A percentile compares a stretch with the other conserved stretches of the same genome.
phyloP scores from a whole-genome alignment of 768 basidiomycete genomes.

The Suillus subluteus region DNA sequence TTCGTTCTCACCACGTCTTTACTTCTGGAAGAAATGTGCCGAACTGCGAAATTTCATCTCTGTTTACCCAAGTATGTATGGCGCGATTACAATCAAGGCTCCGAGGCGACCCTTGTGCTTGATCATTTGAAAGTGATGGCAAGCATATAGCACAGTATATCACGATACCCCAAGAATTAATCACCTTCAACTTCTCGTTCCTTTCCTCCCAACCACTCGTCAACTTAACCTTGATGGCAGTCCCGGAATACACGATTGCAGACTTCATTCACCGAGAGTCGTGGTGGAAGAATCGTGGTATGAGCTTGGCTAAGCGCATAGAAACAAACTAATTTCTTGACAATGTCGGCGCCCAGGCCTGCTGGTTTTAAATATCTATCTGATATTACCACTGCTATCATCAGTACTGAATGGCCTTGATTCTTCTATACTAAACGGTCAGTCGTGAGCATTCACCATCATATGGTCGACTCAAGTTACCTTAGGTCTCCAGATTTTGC shows the following conservation, averaged over 20 bases:
- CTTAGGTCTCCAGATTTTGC: slow-evolving; percentile 67
- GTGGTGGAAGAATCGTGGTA: slow-evolving; percentile 68
- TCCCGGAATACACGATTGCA: slow-evolving; percentile 56
- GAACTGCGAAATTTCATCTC: slow-evolving; percentile 7
- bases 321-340: not conserved
- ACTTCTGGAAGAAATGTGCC: slow-evolving; percentile 9
- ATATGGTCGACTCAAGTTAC: slow-evolving; percentile 32
- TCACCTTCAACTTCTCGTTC: not conserved
- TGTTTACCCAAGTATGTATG: slow-evolving; percentile 6
- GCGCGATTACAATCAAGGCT: slow-evolving; percentile 1
- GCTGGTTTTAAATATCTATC: slow-evolving; percentile 57
- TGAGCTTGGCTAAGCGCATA: slow-evolving; percentile 14
- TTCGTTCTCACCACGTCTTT: slow-evolving; percentile 14
- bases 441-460: slow-evolving; percentile 7
- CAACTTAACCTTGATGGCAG: slow-evolving; percentile 26
- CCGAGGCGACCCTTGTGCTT: slow-evolving; percentile 3
- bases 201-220: not conserved
- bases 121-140: slow-evolving; percentile 5
- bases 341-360: slow-evolving; percentile 45
- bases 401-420: slow-evolving; percentile 70
- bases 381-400: slow-evolving; percentile 66
- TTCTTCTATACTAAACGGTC: slow-evolving; percentile 64
- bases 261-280: slow-evolving; percentile 61
- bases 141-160: slow-evolving; percentile 4
- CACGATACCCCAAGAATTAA: not conserved